Percentiles rank a stretch among this genome's conserved stretches.
These are phyloP conservation scores for Yamadazyma blattariae DNA, from an alignment of 1,139 yeast genomes.

Conservation along the genomic window DNA sequence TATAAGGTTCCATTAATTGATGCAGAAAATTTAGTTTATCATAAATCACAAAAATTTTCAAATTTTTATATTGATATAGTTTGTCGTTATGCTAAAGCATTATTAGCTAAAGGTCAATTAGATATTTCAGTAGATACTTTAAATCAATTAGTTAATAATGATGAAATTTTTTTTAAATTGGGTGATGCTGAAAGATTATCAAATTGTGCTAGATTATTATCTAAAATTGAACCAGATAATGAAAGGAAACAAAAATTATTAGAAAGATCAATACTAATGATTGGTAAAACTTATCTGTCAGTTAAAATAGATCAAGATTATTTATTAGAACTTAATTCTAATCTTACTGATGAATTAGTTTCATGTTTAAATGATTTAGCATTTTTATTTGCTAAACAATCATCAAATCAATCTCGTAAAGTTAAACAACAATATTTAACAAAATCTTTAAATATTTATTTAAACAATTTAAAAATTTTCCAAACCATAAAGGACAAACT, in stretches of 20 bases:
- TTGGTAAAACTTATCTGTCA: constrained; percentile 25
- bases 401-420: constrained; percentile 8
- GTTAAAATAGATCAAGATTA: constrained; percentile 23
- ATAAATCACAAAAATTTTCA: constrained; percentile 32
- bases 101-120: constrained; percentile 41
- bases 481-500: constrained; percentile 20
- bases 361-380: constrained; percentile 36
- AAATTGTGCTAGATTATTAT: constrained; percentile 39
- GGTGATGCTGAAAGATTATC: constrained; percentile 48
- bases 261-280: constrained; percentile 42
- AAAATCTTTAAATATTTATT: constrained; percentile 34
- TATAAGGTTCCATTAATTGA: constrained; percentile 35
- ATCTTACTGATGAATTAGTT: constrained; percentile 39
- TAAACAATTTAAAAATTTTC: constrained; percentile 33
- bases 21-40: constrained; percentile 27
- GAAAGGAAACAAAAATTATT: constrained; percentile 33
- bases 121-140: constrained; percentile 30
- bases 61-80: constrained; percentile 47
- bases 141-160: constrained; percentile 31
- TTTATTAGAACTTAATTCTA: constrained; percentile 25
- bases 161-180: constrained; percentile 34
- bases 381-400: constrained; percentile 24
- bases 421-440: constrained; percentile 18
- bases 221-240: constrained; percentile 24
- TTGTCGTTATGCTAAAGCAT: constrained; percentile 39